Evolutionary conservation across 2,329 filamentous ascomycete species (phyloP), one percentile per base, ranked within the genome.

Genomic region (Penicillium occitanis): DNA sequence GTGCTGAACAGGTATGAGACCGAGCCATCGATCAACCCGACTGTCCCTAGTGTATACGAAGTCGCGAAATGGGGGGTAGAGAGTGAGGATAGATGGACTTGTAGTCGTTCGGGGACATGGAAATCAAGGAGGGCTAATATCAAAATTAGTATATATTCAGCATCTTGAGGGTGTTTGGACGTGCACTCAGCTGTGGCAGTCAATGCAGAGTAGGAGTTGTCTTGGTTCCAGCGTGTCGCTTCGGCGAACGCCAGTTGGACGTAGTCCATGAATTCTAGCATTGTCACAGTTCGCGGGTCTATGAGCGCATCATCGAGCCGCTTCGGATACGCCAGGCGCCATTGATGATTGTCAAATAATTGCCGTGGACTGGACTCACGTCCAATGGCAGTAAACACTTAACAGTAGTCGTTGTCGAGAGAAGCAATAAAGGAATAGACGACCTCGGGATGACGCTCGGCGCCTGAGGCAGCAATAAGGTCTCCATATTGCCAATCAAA

Each of bases 191-290:
- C 88, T 3, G 92, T 96, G 66, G 90, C 88, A 72, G 93, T 97
- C 74, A 97, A 83, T 70, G 90, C 88, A 71, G 91, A 89, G 81
- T 97, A 97, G 68, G 91, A 95, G 79, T 96, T 97, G 83, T 97
- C 92, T 74, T 88, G 85, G 76, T 93, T 91, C 93, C 93, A 97
- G 77, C 90, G 87, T 55, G 93, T 93, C 65, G 91, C 90, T 76
- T 91, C 86, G 78, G 92, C 91, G 81, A 97, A 97, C 74, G 92
- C 91, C 81, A 90, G 87, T 81, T 96, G 92, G 82, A 97, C 90
- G 83, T 96, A 94, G 81, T 96, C 93, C 92, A 97, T 96, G 83
- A 97, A 97, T 81, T 93, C 90, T 82, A 95, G 89, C 93, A 97
- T 97, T 72, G 76, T 83, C 70, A 55, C 51, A 51, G 17, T 19